Conservation (phyloP, 257 asterid genomes). For the Rhazya stricta region DNA sequence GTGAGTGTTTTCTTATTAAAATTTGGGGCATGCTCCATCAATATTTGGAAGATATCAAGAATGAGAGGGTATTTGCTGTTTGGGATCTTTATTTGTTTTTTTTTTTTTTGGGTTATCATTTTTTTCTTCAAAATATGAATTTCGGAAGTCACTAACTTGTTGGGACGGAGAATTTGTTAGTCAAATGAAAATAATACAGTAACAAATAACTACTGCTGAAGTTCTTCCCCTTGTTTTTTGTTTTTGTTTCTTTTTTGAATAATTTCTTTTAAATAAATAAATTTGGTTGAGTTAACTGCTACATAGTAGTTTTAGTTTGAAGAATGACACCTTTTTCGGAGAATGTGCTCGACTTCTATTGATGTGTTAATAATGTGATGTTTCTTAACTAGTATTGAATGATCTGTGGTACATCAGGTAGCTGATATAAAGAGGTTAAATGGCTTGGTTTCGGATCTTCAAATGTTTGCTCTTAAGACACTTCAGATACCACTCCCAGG, state of each 20-base stretch:
- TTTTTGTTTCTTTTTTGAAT: too few relatives aligned
- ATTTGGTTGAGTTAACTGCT: neutral
- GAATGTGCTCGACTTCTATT: neutral
- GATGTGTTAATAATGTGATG: neutral
- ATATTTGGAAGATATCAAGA: neutral
- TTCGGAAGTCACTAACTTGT: neutral
- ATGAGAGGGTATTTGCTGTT: neutral
- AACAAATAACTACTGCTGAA: neutral
- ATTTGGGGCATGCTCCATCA: too few relatives aligned
- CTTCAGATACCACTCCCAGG: slow-evolving; percentile 84
- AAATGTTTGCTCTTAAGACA: slow-evolving; percentile 88
- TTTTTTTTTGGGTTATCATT: too few relatives aligned
- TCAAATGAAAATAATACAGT: neutral
- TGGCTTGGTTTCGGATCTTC: slow-evolving; percentile 81
- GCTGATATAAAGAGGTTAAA: slow-evolving; percentile 76
- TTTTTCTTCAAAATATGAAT: too few relatives aligned
- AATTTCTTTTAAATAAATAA: too few relatives aligned
- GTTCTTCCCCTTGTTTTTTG: neutral
- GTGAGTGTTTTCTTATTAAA: neutral
- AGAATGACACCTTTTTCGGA: neutral
- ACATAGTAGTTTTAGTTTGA: too few relatives aligned
- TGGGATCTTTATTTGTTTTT: neutral
- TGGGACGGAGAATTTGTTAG: neutral
- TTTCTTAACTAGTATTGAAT: neutral
- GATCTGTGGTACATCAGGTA: slow-evolving; percentile 43